Evolutionary conservation across 1,284 basidiomycete genomes (phyloP), one percentile per base, ranked within the genome.

Genomic region (Ustilago hordei): DNA sequence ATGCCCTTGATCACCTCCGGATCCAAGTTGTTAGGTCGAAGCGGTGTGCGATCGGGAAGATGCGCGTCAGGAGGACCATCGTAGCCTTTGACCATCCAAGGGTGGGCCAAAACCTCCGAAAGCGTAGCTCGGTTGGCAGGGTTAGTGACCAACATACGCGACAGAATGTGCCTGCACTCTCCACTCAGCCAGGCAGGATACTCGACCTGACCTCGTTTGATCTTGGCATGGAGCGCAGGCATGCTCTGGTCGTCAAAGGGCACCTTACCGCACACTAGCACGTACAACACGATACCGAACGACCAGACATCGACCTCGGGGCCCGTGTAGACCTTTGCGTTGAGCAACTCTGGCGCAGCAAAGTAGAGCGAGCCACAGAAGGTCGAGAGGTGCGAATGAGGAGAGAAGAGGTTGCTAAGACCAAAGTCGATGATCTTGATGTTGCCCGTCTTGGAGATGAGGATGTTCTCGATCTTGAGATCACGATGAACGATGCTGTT

Each of bases 351-450:
- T 4, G 96, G 97, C 0, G 96, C 96, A 47, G 96, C 95, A 88
- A 99, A 99, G 88, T 99, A 99, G 19, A 99, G 89, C 1, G 94
- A 97, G 31, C 96, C 95, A 82, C 96, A 99, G 86, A 99, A 99
- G 0, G 97, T 99, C 34, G 92, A 91, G 0, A 99, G 91, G 84
- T 96, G 93, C 47, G 88, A 86, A 28, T 88, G 86, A 2, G 97
- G 96, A 77, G 96, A 92, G 86, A 92, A 98, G n/a, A 99, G 89
- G 86, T 99, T 99, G 34, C 95, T 98, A 11, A 99, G 90, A 52
- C 96, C 96, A 88, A 99, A 99, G 87, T 99, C 96, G 87, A 99
- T 99, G 75, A 99, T 98, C 89, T 99, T 99, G 90, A 98, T 98
- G 87, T 98, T 98, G 13, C 96, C 96, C 1, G 94, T 94, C 80